Evolutionary conservation across 2,329 filamentous ascomycete species (phyloP), one percentile per base, ranked within the genome.

Genomic region (Botryosphaeria dothidea): DNA sequence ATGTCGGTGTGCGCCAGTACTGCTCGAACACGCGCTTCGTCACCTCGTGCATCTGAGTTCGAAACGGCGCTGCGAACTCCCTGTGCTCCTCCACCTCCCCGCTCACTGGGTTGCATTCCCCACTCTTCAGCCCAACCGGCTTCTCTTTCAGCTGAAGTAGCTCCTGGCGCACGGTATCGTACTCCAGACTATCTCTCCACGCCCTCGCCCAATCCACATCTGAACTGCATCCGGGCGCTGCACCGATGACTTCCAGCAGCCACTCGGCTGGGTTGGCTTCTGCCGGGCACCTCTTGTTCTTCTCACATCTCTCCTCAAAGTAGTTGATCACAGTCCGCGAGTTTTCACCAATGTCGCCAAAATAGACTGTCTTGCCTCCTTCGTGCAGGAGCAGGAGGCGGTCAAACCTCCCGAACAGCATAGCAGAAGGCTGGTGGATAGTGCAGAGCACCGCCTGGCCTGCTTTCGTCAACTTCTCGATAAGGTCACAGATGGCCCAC

Each of bases 371-470:
- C 57, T 88, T 84, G 11, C 92, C 92, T 51, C 92, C 92, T 41
- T 85, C 84, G 74, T 92, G 86, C 2, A 95, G 83, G 2, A 94
- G 82, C 2, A 95, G 81, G 2, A 96, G 83, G 7, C 90, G 86
- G 74, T 95, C 92, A 69, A 95, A 96, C 75, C 92, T 88, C 72
- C 92, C 90, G 69, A 96, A 94, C 0, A 95, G 82, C 0, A 89
- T 86, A n/a, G 90, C 90, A 64, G 91, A 92, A 1, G 92, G 92
- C 73, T 96, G 92, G 74, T 96, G 92, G 66, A 96, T 95, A 1
- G 92, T 95, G 78, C 91, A 93, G 1, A 95, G 84, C 68, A 96
- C 90, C 8, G 92, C 92, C 75, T 95, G 92, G 1, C 92, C 92
- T 1, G 88, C 88, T 15, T 84, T 80, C 45, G 89, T 86, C 4